Base-by-base conservation (phyloP, 139 green algal species). In the Limnomonas spitsbergensis region DNA sequence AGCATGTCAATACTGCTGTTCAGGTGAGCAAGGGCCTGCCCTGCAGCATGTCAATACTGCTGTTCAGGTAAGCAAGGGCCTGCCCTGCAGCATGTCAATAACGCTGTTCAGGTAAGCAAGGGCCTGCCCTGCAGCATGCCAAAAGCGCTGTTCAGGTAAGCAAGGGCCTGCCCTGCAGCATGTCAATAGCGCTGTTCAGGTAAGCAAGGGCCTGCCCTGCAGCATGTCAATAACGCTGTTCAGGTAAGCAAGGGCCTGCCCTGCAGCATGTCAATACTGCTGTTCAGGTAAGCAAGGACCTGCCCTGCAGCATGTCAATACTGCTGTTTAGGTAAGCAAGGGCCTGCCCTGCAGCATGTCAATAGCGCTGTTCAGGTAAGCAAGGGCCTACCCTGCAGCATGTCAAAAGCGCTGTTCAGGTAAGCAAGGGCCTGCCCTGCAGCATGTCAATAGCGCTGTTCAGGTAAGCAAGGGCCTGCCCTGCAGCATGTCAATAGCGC, bases 291-390 rank as follows among this genome's bases (percentile, higher is more conserved):
- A 29, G 47, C 14, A 61, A 61, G 47, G 20, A 61, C 20, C n/a
- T n/a, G n/a, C n/a, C n/a, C n/a, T n/a, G n/a, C n/a, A n/a, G n/a
- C n/a, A n/a, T n/a, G n/a, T n/a, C n/a, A n/a, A n/a, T 94, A 42
- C 78, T 76, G 2, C 81, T 94, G 9, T 89, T 94, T 69, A 85
- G 90, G 35, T 82, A 32, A 61, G 47, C 47, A 29, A 20, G 47
- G 47, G 47, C 47, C 14, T 14, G 20, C 20, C 14, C 14, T 29
- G 14, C 47, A 61, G 47, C 20, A 29, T 61, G 47, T 61, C 47
- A 61, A 14, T 61, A 29, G 47, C 14, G 47, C 47, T 61, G n/a
- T 61, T 61, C 20, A 14, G 47, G 14, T 61, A 20, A 61, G 47
- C 14, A 29, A 29, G 14, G 14, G 14, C 14, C 20, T 61, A 14